Evolutionary conservation across 176 grass and related monocot genomes (phyloP).

Genomic region (Oropetium thomaeum): DNA sequence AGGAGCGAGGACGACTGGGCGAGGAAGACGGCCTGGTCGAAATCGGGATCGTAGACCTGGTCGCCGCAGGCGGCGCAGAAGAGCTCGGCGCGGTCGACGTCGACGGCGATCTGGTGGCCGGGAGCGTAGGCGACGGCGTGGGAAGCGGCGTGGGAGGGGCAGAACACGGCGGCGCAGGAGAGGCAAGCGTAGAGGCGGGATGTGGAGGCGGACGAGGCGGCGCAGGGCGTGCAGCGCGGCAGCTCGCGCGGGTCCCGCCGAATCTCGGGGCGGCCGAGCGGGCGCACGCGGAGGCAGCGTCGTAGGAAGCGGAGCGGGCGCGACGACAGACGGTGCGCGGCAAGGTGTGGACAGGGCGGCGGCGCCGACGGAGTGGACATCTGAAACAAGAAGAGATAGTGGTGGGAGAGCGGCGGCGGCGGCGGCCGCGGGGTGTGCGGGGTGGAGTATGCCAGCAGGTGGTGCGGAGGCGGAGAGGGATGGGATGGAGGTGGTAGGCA

Average conservation of each 20-base stretch:
- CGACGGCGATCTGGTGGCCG: slow-evolving; percentile 87
- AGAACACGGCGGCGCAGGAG: slow-evolving; percentile 74
- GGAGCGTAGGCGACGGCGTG: slow-evolving; percentile 46
- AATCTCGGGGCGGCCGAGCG: slow-evolving; percentile 71
- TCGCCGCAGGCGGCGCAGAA: slow-evolving; percentile 85
- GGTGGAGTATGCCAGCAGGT: background rate
- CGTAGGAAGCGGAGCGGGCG: slow-evolving; percentile 73
- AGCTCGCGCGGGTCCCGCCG: slow-evolving; percentile 64
- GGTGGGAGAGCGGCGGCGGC: background rate
- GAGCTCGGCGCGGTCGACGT: slow-evolving; percentile 85
- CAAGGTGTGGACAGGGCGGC: slow-evolving; percentile 69
- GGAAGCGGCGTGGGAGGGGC: slow-evolving; percentile 52
- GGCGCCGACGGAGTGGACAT: slow-evolving; percentile 49
- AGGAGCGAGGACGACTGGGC: slow-evolving; percentile 53
- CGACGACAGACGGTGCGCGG: slow-evolving; percentile 52
- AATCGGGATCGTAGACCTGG: slow-evolving; percentile 91
- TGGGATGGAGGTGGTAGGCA: slow-evolving; percentile 14
- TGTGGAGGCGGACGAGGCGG: background rate
- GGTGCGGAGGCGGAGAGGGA: background rate
- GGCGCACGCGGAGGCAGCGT: slow-evolving; percentile 67
- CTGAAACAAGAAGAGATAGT: no score
- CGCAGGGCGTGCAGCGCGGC: slow-evolving; percentile 59
- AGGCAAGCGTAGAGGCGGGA: slow-evolving; percentile 76
- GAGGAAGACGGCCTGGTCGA: slow-evolving; percentile 77
- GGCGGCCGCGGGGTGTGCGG: background rate